Conservation (phyloP, 2,329 filamentous ascomycete species). For the Penicillium paneum region DNA sequence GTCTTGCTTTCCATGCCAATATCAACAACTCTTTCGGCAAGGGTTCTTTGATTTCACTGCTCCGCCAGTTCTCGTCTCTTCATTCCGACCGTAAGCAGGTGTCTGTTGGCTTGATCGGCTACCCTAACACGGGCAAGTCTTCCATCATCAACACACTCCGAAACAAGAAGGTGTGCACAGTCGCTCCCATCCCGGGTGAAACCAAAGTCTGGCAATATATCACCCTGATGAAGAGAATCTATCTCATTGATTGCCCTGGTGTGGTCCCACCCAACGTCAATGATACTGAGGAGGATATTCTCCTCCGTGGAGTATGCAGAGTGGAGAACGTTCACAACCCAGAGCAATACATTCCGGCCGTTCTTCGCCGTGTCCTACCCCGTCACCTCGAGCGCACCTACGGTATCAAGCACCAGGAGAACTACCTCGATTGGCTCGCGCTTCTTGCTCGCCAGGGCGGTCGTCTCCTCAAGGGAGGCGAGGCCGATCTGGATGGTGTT, state of each 20-base stretch:
- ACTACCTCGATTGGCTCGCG: slow-evolving; percentile 80
- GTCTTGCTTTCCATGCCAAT: slow-evolving; percentile 87
- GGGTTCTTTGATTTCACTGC: slow-evolving; percentile 84
- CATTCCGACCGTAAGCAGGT: slow-evolving; percentile 93
- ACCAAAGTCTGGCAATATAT: slow-evolving; percentile 99
- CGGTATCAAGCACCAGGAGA: slow-evolving; percentile 73
- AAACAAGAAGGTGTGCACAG: slow-evolving; percentile 89
- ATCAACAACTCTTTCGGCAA: slow-evolving; percentile 98
- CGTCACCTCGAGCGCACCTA: slow-evolving; percentile 93
- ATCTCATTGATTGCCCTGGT: slow-evolving; percentile 94
- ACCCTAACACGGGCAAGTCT: slow-evolving; percentile 93
- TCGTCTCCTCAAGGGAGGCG: slow-evolving; percentile 82
- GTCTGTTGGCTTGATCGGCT: slow-evolving; percentile 81
- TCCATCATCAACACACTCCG: slow-evolving; percentile 95
- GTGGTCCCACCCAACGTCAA: slow-evolving; percentile 85
- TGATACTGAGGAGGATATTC: slow-evolving; percentile 81
- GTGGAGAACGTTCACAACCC: slow-evolving; percentile 96
- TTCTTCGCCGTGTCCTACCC: slow-evolving; percentile 75
- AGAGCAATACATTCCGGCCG: slow-evolving; percentile 87
- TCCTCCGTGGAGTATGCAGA: slow-evolving; percentile 85
- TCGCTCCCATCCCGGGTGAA: slow-evolving; percentile 92
- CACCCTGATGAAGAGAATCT: slow-evolving; percentile 89
- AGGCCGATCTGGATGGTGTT: slow-evolving; percentile 89
- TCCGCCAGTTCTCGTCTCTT: slow-evolving; percentile 87
- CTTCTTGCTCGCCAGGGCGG: slow-evolving; percentile 82